A percentile compares a stretch with the other conserved stretches of the same genome.
phyloP scores from a whole-genome alignment of 2,329 filamentous ascomycete species.

The Ceratocystis albifundus region DNA sequence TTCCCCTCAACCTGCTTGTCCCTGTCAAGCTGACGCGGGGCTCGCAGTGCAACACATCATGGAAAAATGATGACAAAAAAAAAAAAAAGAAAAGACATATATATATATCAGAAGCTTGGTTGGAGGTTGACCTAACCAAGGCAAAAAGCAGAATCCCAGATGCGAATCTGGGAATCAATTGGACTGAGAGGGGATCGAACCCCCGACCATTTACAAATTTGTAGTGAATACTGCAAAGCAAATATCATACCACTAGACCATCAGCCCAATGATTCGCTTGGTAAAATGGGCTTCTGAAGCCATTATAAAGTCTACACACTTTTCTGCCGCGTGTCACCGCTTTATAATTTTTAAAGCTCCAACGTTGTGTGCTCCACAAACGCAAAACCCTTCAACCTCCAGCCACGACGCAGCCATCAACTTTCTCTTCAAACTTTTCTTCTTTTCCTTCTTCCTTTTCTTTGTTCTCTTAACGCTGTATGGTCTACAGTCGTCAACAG shows the following conservation, averaged over 20 bases:
- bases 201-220: constrained; percentile 24
- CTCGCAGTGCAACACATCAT: no score
- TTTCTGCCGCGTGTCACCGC: constrained; percentile 9
- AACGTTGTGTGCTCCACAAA: constrained; percentile 3
- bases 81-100: no score
- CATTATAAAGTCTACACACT: not conserved
- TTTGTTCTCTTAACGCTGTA: constrained; percentile 1
- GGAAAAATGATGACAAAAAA: no score
- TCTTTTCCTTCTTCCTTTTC: constrained; percentile 5
- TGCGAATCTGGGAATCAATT: not conserved
- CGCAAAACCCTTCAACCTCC: constrained; percentile 15
- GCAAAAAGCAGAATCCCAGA: not conserved
- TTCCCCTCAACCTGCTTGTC: no score
- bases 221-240: constrained; percentile 24
- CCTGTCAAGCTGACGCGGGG: no score
- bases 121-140: not conserved
- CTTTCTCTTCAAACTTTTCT: not conserved
- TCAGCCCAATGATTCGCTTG: constrained; percentile 17
- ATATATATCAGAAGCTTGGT: no score
- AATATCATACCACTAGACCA: constrained; percentile 25
- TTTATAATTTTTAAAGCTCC: not conserved
- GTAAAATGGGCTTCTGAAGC: not conserved
- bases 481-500: not conserved
- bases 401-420: not conserved
- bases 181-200: constrained; percentile 24